These are phyloP conservation scores for Aaosphaeria arxii DNA, from an alignment of 2,329 filamentous ascomycete genomes.

Conservation along the genomic window DNA sequence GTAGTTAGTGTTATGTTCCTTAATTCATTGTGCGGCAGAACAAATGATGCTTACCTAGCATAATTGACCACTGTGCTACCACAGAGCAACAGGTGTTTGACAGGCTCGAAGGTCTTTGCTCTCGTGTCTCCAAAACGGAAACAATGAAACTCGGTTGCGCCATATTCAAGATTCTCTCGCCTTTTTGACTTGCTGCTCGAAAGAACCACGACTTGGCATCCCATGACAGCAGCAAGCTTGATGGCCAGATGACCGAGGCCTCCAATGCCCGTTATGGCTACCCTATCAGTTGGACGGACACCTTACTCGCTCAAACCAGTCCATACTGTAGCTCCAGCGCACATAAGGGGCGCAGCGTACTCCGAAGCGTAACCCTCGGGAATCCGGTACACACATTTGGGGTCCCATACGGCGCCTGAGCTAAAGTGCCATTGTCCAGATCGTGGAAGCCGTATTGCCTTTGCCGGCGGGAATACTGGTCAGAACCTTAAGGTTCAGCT, in stretches of 20 bases:
- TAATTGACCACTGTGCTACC: too few species aligned
- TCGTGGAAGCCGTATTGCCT: too few species aligned
- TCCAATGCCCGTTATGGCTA: constrained; percentile 80
- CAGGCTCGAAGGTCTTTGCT: too few species aligned
- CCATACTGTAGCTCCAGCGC: background rate
- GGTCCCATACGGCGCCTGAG: too few species aligned
- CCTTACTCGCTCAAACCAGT: constrained; percentile 4
- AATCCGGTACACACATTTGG: background rate
- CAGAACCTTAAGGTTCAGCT: too few species aligned
- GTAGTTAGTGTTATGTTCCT: too few species aligned
- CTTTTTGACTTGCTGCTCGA: background rate
- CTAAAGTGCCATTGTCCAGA: too few species aligned
- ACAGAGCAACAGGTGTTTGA: too few species aligned
- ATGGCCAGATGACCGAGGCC: constrained; percentile 74
- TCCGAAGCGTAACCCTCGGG: background rate
- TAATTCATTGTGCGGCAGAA: too few species aligned
- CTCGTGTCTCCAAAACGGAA: too few species aligned
- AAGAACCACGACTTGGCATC: background rate
- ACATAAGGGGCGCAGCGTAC: background rate
- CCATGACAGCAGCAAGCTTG: constrained; percentile 58
- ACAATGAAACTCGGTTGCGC: background rate
- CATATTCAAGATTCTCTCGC: background rate
- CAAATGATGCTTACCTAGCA: too few species aligned
- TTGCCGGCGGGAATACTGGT: too few species aligned
- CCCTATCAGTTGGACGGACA: constrained; percentile 62